Base-by-base conservation (phyloP, 352 stramenopile genomes). In the Phytophthora sansomeana region DNA sequence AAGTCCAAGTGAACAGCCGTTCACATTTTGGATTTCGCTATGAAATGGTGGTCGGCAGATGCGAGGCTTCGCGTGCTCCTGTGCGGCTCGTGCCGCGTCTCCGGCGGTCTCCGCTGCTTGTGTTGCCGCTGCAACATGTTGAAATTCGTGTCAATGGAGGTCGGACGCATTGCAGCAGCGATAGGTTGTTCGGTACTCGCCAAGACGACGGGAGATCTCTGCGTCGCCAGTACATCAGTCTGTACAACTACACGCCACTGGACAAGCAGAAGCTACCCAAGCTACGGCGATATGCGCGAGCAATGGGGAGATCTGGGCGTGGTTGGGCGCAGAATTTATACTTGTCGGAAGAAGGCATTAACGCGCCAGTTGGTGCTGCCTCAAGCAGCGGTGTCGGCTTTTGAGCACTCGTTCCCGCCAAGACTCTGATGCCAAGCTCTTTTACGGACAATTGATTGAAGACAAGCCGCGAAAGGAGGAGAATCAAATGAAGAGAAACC, bases 321-420 rank as follows among this genome's bases (percentile, higher is more conserved):
- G 26, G 54, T 70, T 28, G 86, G 83, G 2, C 71, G 88, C 51
- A n/a, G n/a, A n/a, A 80, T 98, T 5, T 98, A 98, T 72, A 89
- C n/a, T 98, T 16, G 93, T n/a, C 94, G 5, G 62, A 80, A 4
- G 96, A 98, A 79, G 96, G 93, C 7, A 83, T 98, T 56, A 98
- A 98, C 76, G 96, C n/a, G 92, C 7, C 94, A 98, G 81, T 95
- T 98, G 76, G 85, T 91, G 43, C 68, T 98, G n/a, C 93, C 94
- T 80, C 50, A 82, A 96, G 19, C 21, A 24, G 21, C 21, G 21
- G 21, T 97, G 14, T 24, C 64, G 7, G 72, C 66, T 21, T 17
- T 69, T 19, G n/a, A 52, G 14, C 3, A 24, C 17, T 69, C 61
- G 13, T 69, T 69, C 24, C n/a, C n/a, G n/a, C 53, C 46, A 4